Base-by-base conservation (phyloP, 257 asterid species). In the Buddleja alternifolia region DNA sequence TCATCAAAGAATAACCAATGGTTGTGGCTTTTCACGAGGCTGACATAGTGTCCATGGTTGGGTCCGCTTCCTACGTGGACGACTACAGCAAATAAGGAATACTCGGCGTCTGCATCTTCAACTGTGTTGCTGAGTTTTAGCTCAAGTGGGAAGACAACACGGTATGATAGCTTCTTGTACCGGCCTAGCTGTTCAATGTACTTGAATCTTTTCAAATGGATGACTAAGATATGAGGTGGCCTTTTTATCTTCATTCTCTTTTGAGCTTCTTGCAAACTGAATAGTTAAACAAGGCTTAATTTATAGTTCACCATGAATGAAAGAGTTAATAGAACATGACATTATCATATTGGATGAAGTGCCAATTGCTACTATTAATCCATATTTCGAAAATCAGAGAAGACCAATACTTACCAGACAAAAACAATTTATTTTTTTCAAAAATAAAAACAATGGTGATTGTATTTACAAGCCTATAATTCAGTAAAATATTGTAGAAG, bases 251-350 rank as follows among this genome's bases (percentile, higher is more conserved):
- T 90, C 97, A 90, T 88, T 79, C 97, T 85, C 84, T 90, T 90
- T 77, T 90, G 95, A 19, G 97, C 97, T 78, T 90, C 97, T 85
- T 90, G 97, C 82, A 90, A 82, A 73, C 97, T 90, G 84, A 72
- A 75, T 21, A 39, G 63, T 41, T 58, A 70, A 74, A 70, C 52
- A 66, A 50, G 10, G 6, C 23, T 46, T 21, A 51, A 23, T 45
- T 12, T 41, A 29, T 12, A 51, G 12, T 63, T 24, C 15, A 39
- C 19, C 25, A n/a, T n/a, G 32, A 29, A 32, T 3, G 4, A 19
- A 37, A 32, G 3, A 51, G 20, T 2, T 48, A 3, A 19, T n/a
- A 60, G 10, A 52, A 11, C 25, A 41, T 1, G 46, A 23, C n/a
- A 0, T 8, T 10, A 52, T 61, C 52, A 66, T 32, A 55, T 19